Base-by-base conservation (phyloP, 345 rosid species). In the Brassica cretica region DNA sequence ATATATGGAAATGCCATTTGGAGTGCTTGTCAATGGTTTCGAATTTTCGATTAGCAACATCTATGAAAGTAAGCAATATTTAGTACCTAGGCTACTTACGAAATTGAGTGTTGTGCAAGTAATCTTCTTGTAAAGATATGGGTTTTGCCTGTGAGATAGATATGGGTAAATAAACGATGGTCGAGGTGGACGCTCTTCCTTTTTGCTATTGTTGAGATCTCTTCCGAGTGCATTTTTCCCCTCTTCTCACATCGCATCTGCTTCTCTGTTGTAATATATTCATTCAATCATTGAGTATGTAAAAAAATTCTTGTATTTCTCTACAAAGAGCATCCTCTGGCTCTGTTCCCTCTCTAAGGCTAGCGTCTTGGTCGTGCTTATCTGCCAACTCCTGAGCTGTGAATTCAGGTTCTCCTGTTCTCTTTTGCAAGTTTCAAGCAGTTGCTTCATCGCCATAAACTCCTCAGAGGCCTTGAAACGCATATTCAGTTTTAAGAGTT, bases 201-300 rank as follows among this genome's bases (percentile, higher is more conserved):
- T 29, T 72, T 61, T 37, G 86, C 44, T 18, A 64, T 37, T 44
- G n/a, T 72, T 41, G 5, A 25, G 49, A 68, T 70, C 60, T 87
- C 85, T 35, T 72, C 60, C 59, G 4, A 71, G 55, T 19, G 84
- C 78, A 16, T 46, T 71, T 66, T 81, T 84, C 7, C 74, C 78
- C 76, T 82, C 78, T 72, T 25, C 9, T 76, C 56, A 79, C 59
- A 85, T 69, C 18, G 81, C 82, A 55, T 85, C 83, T 33, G 73
- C 69, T 71, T 81, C 84, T 75, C 30, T 37, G 8, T 66, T 44
- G 75, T 39, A 82, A 9, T 41, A 5, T 71, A 5, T 71, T 80
- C 66, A 15, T 10, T 44, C 51, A 11, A 77, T 69, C 63, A 44
- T 37, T 77, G 21, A 70, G 65, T 7, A 35, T 16, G 11, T 6